These are phyloP conservation scores for Candida stauntonica DNA, from an alignment of 805 yeast species.

Conservation along the genomic window DNA sequence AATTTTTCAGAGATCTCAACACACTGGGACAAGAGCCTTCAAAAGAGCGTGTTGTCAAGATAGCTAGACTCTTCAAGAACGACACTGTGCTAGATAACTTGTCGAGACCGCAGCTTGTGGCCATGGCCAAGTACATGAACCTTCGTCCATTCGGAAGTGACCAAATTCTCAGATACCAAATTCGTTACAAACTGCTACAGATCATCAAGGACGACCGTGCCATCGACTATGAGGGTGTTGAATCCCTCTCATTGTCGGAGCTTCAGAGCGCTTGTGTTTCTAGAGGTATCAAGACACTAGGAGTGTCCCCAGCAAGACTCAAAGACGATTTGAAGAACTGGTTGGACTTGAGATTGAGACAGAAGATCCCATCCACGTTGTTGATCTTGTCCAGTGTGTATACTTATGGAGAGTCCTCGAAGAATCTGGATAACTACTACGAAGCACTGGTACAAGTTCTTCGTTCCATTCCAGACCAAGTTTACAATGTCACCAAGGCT, in stretches of 20 bases:
- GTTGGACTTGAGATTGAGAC: slow-evolving; percentile 86
- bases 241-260: slow-evolving; percentile 71
- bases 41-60: slow-evolving; percentile 67
- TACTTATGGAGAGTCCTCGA: slow-evolving; percentile 67
- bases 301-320: slow-evolving; percentile 76
- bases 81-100: slow-evolving; percentile 90
- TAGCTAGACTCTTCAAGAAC: slow-evolving; percentile 88
- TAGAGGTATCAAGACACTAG: slow-evolving; percentile 81
- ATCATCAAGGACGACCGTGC: slow-evolving; percentile 90
- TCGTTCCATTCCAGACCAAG: slow-evolving; percentile 89
- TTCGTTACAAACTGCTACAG: slow-evolving; percentile 85
- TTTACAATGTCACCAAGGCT: slow-evolving; percentile 90
- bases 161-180: slow-evolving; percentile 84
- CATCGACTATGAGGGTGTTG: slow-evolving; percentile 92
- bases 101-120: slow-evolving; percentile 85
- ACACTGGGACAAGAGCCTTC: slow-evolving; percentile 57
- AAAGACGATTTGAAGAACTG: slow-evolving; percentile 80
- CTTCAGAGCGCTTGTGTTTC: slow-evolving; percentile 87
- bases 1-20: slow-evolving; percentile 71
- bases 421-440: slow-evolving; percentile 51
- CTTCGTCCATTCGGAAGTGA: slow-evolving; percentile 93
- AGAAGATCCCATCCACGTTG: slow-evolving; percentile 87
- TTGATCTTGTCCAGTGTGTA: slow-evolving; percentile 84
- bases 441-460: slow-evolving; percentile 87
- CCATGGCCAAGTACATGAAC: slow-evolving; percentile 89